Evolutionary conservation across 1,284 basidiomycete species (phyloP).

Genomic region (Ceratobasidium sp.): DNA sequence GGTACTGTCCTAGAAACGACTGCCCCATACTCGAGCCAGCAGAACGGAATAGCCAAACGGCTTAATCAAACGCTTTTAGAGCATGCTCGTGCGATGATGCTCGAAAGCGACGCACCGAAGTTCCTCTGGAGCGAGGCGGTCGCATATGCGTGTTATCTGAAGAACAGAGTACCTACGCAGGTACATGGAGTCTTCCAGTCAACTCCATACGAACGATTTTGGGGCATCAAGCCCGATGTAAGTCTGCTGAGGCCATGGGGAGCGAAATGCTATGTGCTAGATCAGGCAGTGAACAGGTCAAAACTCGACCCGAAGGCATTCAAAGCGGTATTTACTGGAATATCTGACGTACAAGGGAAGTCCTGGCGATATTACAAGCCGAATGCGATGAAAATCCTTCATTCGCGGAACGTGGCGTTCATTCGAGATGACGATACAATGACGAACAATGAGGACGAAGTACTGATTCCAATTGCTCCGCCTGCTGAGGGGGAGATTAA

Average conservation of each 20-base stretch:
- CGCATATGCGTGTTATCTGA: no score
- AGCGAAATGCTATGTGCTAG: not conserved
- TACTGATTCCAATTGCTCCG: no score
- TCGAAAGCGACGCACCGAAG: conserved; percentile 47
- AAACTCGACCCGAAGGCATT: not conserved
- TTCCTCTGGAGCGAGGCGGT: conserved; percentile 55
- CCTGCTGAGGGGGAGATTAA: no score
- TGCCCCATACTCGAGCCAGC: conserved; percentile 51
- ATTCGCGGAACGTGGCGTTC: no score
- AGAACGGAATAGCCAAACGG: conserved; percentile 54
- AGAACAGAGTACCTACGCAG: conserved; percentile 48
- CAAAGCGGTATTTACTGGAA: not conserved
- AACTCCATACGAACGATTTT: conserved; percentile 49
- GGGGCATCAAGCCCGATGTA: conserved; percentile 49
- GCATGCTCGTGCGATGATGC: conserved; percentile 44
- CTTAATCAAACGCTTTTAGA: conserved; percentile 49
- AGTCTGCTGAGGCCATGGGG: not conserved
- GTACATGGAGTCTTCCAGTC: conserved; percentile 45
- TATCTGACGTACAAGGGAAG: conserved; percentile 12
- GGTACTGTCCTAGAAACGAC: conserved; percentile 46
- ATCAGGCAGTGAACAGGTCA: no score
- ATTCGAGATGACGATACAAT: no score
- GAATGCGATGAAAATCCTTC: no score
- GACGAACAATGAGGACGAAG: no score
- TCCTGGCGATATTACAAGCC: conserved; percentile 18